Evolutionary conservation across 2,329 filamentous ascomycete species (phyloP).

Genomic region (Corynespora cassiicola): DNA sequence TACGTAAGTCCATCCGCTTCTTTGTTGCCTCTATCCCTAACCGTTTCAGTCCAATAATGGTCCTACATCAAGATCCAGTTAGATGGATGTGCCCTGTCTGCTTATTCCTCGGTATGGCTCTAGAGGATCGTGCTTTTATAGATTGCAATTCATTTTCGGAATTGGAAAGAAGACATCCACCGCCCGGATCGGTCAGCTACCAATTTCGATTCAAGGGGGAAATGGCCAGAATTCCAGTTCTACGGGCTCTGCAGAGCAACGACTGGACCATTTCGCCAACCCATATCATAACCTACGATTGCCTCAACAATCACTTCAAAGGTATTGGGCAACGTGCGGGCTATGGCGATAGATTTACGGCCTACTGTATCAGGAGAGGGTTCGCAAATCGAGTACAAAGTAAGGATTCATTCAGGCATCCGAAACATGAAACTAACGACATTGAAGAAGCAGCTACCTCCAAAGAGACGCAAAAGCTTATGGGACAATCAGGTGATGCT

Average conservation of each 20-base stretch:
- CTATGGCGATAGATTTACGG: slow-evolving; percentile 10
- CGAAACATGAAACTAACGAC: no score
- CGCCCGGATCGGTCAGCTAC: no score
- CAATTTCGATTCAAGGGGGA: no score
- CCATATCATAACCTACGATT: slow-evolving; percentile 7
- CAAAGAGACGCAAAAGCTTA: no score
- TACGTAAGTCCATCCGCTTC: slow-evolving; percentile 7
- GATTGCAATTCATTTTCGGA: slow-evolving; percentile 2
- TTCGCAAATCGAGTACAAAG: slow-evolving; percentile 7
- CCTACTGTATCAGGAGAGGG: slow-evolving; percentile 10
- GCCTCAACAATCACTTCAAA: slow-evolving; percentile 11
- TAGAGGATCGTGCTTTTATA: slow-evolving; percentile 7
- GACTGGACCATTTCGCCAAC: no score
- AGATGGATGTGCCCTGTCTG: slow-evolving; percentile 5
- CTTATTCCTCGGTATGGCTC: slow-evolving; percentile 6
- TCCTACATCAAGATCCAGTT: slow-evolving; percentile 4
- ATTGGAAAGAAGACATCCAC: no score
- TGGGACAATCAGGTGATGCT: slow-evolving; percentile 3
- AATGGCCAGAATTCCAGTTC: no score
- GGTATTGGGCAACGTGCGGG: slow-evolving; percentile 6
- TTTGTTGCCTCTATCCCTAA: neutral
- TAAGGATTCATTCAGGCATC: no score
- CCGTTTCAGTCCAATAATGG: slow-evolving; percentile 4
- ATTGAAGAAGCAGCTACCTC: no score
- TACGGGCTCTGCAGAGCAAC: no score